Conservation (phyloP, 192 early-diverging fungal species). For the Chytriomyces sp. region DNA sequence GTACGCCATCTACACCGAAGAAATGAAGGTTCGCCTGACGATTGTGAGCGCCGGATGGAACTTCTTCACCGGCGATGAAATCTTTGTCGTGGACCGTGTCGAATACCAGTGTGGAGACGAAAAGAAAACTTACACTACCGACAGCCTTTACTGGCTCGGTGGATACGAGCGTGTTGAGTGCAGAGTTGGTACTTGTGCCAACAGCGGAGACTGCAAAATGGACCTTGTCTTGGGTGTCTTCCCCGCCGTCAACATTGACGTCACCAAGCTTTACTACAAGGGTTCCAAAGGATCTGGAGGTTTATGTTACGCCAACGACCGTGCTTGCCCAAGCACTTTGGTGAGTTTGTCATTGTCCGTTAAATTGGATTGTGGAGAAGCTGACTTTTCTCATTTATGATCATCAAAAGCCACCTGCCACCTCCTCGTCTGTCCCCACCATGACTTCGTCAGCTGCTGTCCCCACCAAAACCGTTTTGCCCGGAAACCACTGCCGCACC, state of each 20-base stretch:
- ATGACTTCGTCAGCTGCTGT: neutral
- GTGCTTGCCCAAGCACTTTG: neutral
- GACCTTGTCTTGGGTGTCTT: no score
- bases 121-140: no score
- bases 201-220: no score
- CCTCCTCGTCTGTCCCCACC: neutral
- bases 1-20: neutral
- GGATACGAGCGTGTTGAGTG: neutral
- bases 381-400: neutral
- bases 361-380: neutral
- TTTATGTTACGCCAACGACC: slow-evolving; percentile 6
- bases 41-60: no score
- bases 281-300: neutral
- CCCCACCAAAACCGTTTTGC: neutral
- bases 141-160: no score
- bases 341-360: neutral
- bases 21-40: slow-evolving; percentile 3
- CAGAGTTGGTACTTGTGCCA: slow-evolving; percentile 1
- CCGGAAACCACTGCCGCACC: no score
- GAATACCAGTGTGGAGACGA: no score
- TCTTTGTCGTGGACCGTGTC: no score
- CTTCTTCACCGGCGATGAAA: no score
- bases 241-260: neutral
- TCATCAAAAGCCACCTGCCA: neutral
- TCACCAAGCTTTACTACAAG: neutral